These are phyloP conservation scores for Populus pruinosa DNA, from an alignment of 345 rosid genomes.

Conservation along the genomic window DNA sequence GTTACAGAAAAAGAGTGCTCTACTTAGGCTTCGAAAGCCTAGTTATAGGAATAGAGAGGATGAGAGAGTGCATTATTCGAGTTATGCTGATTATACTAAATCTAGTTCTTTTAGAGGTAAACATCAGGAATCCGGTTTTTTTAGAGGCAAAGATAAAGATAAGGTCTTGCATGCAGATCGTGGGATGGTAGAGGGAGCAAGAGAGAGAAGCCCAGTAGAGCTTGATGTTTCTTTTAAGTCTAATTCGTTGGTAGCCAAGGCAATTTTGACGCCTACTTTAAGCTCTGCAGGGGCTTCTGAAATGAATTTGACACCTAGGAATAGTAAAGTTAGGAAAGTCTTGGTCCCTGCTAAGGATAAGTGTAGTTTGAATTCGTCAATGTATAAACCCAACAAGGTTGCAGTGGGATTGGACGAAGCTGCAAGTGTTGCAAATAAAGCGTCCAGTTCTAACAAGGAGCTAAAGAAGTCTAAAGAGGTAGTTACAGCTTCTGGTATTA, in stretches of 20 bases:
- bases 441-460: constrained; percentile 29
- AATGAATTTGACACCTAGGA: constrained; percentile 40
- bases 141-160: constrained; percentile 38
- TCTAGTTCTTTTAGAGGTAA: constrained; percentile 32
- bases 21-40: constrained; percentile 68
- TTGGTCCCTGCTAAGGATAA: constrained; percentile 34
- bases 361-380: constrained; percentile 26
- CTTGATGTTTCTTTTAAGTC: constrained; percentile 89
- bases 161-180: constrained; percentile 31
- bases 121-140: background rate
- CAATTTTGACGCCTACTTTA: constrained; percentile 40
- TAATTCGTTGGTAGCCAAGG: constrained; percentile 76
- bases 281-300: constrained; percentile 30
- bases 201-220: constrained; percentile 57
- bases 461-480: constrained; percentile 31
- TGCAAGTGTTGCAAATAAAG: constrained; percentile 23
- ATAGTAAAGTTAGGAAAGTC: constrained; percentile 48
- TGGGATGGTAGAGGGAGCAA: constrained; percentile 39
- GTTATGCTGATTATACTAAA: constrained; percentile 39
- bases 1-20: constrained; percentile 76
- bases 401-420: constrained; percentile 20
- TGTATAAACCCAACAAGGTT: constrained; percentile 22
- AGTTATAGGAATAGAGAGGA: constrained; percentile 49
- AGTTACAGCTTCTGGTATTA: constrained; percentile 22
- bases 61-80: constrained; percentile 35